Evolutionary conservation across 495 filamentous ascomycete genomes (phyloP), one percentile per base, ranked within the genome.

Genomic region (Xylaria telfairii): DNA sequence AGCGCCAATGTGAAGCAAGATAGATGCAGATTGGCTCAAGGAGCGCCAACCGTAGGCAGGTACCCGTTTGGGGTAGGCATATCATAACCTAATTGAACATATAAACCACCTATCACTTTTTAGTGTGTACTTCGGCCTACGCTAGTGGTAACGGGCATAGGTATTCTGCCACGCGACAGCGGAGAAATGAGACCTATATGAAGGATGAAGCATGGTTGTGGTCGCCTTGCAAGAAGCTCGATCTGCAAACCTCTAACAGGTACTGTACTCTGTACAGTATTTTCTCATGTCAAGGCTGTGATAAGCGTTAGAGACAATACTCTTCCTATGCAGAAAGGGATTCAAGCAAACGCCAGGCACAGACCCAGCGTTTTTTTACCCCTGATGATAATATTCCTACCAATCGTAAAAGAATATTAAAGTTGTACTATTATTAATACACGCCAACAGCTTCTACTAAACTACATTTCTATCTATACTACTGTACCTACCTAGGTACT

Each of bases 91-190:
- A 21, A 57, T 32, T 3, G 28, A 12, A 53, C 3, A 2, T 34
- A 59, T 32, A 32, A 37, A 21, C 56, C 32, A 59, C 19, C 10
- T 13, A 3, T 37, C 32, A 15, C n/a, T 37, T n/a, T 62, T 28
- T 62, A 59, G 56, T 32, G 56, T 59, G 56, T 19, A 9, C 56
- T 37, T 59, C 21, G n/a, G 37, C 37, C 21, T 26, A 37, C 56
- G 37, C 59, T 41, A 62, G 37, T 28, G 37, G 8, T 8, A 46
- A 30, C 26, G 24, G 42, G 28, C 21, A 21, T 9, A 12, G 5
- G 34, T 24, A 21, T 30, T 51, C 19, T 65, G 17, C 62, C 62
- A 65, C 62, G 62, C 62, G 62, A 65, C 28, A 65, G 62, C 44
- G 62, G 62, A 65, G 62, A 65, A 65, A 37, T 39, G 17, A 63